A percentile compares a stretch with the other conserved stretches of the same genome.
Conservation (phyloP, 768 basidiomycete species). For the Calocybe indica region DNA sequence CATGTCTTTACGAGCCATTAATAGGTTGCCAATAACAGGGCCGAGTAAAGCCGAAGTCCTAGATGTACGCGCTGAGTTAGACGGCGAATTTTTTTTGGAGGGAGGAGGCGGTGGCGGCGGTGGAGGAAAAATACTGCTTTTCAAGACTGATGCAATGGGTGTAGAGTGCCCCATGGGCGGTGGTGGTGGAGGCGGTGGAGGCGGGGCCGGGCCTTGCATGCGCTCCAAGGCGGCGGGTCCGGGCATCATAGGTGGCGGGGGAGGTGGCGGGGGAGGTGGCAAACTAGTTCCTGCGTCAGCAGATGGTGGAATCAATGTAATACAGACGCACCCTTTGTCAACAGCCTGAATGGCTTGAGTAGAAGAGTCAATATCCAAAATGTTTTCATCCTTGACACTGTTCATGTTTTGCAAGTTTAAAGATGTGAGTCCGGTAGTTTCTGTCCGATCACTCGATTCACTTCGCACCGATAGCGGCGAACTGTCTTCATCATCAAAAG, state of each 20-base stretch:
- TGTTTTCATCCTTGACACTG: no score
- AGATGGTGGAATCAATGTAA: conserved; percentile 29
- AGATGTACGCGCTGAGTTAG: conserved; percentile 37
- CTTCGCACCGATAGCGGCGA: conserved; percentile 45
- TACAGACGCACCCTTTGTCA: conserved; percentile 33
- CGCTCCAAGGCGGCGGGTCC: no score
- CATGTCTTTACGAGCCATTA: conserved; percentile 77
- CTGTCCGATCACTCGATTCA: conserved; percentile 35
- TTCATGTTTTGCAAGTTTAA: conserved; percentile 38
- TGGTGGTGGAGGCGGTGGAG: no score
- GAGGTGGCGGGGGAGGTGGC: conserved; percentile 20
- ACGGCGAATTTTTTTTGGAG: conserved; percentile 19
- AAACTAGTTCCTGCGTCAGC: conserved; percentile 6
- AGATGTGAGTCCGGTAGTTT: conserved; percentile 54
- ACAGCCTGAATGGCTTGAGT: no score
- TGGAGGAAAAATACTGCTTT: no score
- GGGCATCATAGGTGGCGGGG: no score
- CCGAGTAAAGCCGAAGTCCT: conserved; percentile 59
- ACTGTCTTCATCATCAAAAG: conserved; percentile 48
- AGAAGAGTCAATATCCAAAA: no score
- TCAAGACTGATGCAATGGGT: no score
- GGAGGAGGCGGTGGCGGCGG: no score
- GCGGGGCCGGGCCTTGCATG: no score
- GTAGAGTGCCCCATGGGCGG: no score
- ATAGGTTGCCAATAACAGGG: conserved; percentile 46